phyloP scores from a whole-genome alignment of 495 filamentous ascomycete genomes.

The Trichoderma erinaceum region DNA sequence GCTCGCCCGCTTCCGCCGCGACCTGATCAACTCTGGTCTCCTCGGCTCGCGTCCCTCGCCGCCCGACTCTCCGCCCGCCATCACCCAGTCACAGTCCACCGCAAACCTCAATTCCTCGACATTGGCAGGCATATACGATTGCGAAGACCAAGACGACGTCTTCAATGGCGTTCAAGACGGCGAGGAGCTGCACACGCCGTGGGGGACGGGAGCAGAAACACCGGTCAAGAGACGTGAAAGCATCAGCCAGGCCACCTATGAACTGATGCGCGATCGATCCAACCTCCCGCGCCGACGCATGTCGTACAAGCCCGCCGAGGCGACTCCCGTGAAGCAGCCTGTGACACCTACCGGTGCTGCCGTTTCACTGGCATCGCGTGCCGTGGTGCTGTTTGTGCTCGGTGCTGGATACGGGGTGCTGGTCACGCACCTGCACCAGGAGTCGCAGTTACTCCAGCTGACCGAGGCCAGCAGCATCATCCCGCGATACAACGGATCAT shows the following conservation, averaged over 20 bases:
- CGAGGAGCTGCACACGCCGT: slow-evolving; percentile 45
- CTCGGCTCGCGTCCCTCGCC: slow-evolving; percentile 30
- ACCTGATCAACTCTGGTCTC: slow-evolving; percentile 28
- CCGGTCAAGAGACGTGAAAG: slow-evolving; percentile 35
- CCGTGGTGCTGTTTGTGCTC: slow-evolving; percentile 66
- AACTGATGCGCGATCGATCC: slow-evolving; percentile 19
- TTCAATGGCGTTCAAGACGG: slow-evolving; percentile 39
- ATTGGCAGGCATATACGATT: slow-evolving; percentile 83
- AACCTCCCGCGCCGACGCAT: slow-evolving; percentile 9
- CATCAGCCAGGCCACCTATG: slow-evolving; percentile 26
- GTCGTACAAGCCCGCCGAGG: slow-evolving; percentile 15
- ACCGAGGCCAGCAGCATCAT: slow-evolving; percentile 54
- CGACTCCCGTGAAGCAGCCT: slow-evolving; percentile 17
- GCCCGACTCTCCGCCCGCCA: slow-evolving; percentile 27
- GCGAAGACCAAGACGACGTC: slow-evolving; percentile 40
- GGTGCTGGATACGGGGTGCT: slow-evolving; percentile 81
- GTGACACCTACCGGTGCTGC: slow-evolving; percentile 21
- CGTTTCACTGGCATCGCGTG: slow-evolving; percentile 45
- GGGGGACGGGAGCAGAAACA: slow-evolving; percentile 66
- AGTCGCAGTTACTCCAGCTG: slow-evolving; percentile 29
- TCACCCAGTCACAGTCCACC: slow-evolving; percentile 65
- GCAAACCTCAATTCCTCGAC: slow-evolving; percentile 87
- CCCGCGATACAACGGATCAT: slow-evolving; percentile 52
- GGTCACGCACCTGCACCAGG: slow-evolving; percentile 61
- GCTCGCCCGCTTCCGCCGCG: slow-evolving; percentile 21